Percentiles rank a stretch among this genome's conserved stretches.
phyloP scores from a whole-genome alignment of 116 monocot species.

The Dioscorea cayenensis region DNA sequence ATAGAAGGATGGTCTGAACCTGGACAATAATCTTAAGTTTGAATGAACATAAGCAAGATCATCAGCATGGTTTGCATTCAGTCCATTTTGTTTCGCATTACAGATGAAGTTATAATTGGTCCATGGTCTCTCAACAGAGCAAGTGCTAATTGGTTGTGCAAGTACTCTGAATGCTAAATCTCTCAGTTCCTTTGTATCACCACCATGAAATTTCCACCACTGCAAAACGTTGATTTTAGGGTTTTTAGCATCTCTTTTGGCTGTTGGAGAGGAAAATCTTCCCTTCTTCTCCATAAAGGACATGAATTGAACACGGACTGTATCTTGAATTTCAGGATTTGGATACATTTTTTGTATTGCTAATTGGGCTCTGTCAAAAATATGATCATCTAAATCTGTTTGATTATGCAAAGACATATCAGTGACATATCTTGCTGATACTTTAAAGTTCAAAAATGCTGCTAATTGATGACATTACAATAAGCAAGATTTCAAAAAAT shows the following conservation, averaged over 20 bases:
- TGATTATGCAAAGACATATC: neutral
- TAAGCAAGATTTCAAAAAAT: neutral
- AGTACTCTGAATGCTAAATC: slow-evolving; percentile 42
- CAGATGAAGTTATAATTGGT: slow-evolving; percentile 26
- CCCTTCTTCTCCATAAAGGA: slow-evolving; percentile 42
- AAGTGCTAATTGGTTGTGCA: slow-evolving; percentile 34
- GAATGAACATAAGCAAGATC: slow-evolving; percentile 33
- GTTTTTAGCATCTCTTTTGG: slow-evolving; percentile 48
- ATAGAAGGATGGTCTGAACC: slow-evolving; percentile 13
- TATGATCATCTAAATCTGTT: slow-evolving; percentile 42
- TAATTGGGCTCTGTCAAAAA: slow-evolving; percentile 25
- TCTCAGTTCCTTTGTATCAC: slow-evolving; percentile 51
- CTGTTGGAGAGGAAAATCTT: slow-evolving; percentile 41
- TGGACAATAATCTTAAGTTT: slow-evolving; percentile 44
- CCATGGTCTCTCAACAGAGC: slow-evolving; percentile 36
- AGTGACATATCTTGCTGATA: neutral
- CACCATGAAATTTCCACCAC: slow-evolving; percentile 59
- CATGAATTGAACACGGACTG: slow-evolving; percentile 37
- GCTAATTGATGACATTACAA: neutral
- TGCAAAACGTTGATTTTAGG: slow-evolving; percentile 45
- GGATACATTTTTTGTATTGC: slow-evolving; percentile 34
- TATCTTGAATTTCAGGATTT: slow-evolving; percentile 23
- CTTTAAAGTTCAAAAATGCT: neutral
- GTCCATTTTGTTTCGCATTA: slow-evolving; percentile 16
- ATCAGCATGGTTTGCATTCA: slow-evolving; percentile 21